Evolutionary conservation across 2,329 filamentous ascomycete species (phyloP), one percentile per base, ranked within the genome.

Genomic region (Calcarisporium arbuscula): DNA sequence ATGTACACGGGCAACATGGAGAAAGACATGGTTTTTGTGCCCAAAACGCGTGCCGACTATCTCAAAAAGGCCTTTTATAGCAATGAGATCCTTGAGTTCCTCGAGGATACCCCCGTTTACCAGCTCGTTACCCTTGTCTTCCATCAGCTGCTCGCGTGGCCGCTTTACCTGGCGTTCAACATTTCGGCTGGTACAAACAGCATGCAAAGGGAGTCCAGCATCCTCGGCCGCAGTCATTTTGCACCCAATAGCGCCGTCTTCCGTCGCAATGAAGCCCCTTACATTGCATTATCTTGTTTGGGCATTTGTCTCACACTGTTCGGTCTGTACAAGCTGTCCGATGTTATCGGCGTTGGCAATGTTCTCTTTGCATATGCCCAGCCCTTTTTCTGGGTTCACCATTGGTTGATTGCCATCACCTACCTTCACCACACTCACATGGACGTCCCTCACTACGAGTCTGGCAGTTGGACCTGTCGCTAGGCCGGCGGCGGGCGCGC

Each of bases 401-500:
- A 82, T 65, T 84, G 78, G 78, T 67, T 84, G 35, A 79, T 85
- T 16, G 79, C 79, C 43, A 85, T 85, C 52, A 85, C 81, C 30
- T 85, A 82, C 59, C 77, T 85, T 15, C 81, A 85, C 59, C 81
- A 85, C 34, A 44, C 42, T 3, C 34, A 37, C 20, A 25, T 34
- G 19, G 14, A 40, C 22, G 28, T 44, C 19, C 66, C 70, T 4
- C 67, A 77, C 46, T 78, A 72, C 53, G 64, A 65, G 19, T 61
- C 65, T 8, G 65, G 68, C 26, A 62, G 64, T 32, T 81, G 77
- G 77, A 77, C 70, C 19, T 82, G n/a, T n/a, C n/a, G n/a, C n/a
- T n/a, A n/a, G n/a, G n/a, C n/a, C n/a, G n/a, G n/a, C n/a, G n/a
- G n/a, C n/a, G n/a, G n/a, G n/a, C n/a, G n/a, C n/a, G n/a, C n/a